Evolutionary conservation across 2,329 filamentous ascomycete genomes (phyloP).

Genomic region (Coniochaeta sp.): DNA sequence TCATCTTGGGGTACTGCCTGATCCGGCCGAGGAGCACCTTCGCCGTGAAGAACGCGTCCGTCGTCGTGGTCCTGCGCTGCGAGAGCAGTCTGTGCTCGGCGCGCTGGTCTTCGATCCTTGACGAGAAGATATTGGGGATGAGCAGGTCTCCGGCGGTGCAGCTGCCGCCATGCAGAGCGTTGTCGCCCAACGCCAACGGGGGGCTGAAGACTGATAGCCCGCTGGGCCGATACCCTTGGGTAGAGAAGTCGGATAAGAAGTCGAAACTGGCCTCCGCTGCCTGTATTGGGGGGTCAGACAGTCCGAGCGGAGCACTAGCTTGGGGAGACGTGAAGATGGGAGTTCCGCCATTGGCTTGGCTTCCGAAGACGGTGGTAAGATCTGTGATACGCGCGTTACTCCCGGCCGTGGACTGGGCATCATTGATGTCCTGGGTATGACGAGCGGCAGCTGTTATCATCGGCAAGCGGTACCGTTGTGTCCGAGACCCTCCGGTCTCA

Average conservation of each 20-base stretch:
- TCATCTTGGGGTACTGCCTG: constrained; percentile 14
- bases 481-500: not conserved
- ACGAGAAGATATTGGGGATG: constrained; percentile 4
- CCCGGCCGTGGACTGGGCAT: too few relatives aligned
- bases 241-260: not conserved
- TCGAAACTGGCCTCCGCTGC: not conserved
- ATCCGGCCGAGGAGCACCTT: constrained; percentile 16
- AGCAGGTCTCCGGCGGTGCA: not conserved
- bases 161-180: not conserved
- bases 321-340: not conserved
- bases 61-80: not conserved
- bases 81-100: not conserved
- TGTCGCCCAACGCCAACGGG: not conserved
- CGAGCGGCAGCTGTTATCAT: not conserved
- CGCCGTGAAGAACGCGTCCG: constrained; percentile 11
- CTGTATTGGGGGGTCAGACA: not conserved
- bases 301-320: not conserved
- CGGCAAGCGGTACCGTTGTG: not conserved
- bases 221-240: not conserved
- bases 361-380: not conserved
- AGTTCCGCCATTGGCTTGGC: not conserved
- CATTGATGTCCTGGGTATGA: too few relatives aligned
- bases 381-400: not conserved
- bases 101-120: not conserved
- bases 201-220: not conserved